phyloP scores from a whole-genome alignment of 1,139 yeast species.

The Suhomyces bolitotheri region DNA sequence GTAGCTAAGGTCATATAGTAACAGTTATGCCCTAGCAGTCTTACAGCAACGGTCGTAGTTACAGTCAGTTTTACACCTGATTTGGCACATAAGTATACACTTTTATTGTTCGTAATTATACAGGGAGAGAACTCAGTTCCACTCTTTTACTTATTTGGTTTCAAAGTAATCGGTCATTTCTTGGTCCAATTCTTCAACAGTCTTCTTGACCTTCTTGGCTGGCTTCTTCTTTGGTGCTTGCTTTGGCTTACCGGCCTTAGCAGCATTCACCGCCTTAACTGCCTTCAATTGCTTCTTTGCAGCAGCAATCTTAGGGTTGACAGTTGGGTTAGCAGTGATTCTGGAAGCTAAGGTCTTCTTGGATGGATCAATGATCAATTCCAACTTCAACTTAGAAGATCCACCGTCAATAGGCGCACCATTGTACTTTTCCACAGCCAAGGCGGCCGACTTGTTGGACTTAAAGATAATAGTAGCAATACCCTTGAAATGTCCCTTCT shows the following conservation, averaged over 20 bases:
- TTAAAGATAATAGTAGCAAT: constrained; percentile 83
- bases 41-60: too few relatives aligned
- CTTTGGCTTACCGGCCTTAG: constrained; percentile 16
- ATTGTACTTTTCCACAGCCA: constrained; percentile 81
- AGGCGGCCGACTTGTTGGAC: constrained; percentile 61
- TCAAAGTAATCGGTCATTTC: constrained; percentile 88
- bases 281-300: constrained; percentile 23
- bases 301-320: constrained; percentile 25
- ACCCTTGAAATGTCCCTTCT: constrained; percentile 89
- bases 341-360: constrained; percentile 74
- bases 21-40: too few relatives aligned
- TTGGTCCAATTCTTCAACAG: constrained; percentile 87
- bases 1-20: too few relatives aligned
- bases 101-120: constrained; percentile 4
- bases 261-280: constrained; percentile 18
- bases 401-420: constrained; percentile 95
- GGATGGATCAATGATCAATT: constrained; percentile 83
- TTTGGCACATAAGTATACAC: too few relatives aligned
- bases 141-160: constrained; percentile 2
- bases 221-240: constrained; percentile 20
- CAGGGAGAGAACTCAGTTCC: constrained; percentile 5
- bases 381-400: constrained; percentile 72
- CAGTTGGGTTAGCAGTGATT: constrained; percentile 52
- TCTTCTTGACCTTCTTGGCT: constrained; percentile 59
- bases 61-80: too few relatives aligned